Evolutionary conservation across 257 asterid species (phyloP).

Genomic region (Plantago major): DNA sequence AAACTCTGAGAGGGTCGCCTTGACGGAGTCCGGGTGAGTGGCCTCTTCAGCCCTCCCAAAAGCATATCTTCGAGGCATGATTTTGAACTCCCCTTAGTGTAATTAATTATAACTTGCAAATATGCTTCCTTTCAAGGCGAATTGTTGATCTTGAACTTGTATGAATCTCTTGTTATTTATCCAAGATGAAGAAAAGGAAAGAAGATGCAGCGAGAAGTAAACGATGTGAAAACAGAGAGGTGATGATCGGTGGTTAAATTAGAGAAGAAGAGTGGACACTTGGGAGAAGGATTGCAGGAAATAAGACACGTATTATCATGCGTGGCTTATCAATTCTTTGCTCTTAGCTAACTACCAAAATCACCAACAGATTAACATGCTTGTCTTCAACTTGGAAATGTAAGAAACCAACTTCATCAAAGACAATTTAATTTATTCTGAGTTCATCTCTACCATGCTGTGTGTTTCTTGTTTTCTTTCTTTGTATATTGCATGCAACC

Average conservation of each 20-base stretch:
- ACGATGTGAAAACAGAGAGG: background rate
- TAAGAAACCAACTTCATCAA: background rate
- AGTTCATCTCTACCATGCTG: background rate
- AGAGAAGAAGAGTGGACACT: constrained; percentile 53
- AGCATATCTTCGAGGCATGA: constrained; percentile 69
- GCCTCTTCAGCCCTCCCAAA: constrained; percentile 88
- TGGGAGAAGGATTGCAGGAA: constrained; percentile 64
- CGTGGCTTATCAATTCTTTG: constrained; percentile 24
- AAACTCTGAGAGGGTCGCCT: constrained; percentile 82
- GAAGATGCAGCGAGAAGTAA: background rate
- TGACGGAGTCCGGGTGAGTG: constrained; percentile 82
- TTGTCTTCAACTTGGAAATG: background rate
- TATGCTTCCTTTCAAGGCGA: too few species aligned
- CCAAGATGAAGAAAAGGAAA: background rate
- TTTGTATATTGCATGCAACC: background rate
- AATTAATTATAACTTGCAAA: too few species aligned
- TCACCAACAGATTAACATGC: background rate
- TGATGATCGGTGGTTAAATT: constrained; percentile 11
- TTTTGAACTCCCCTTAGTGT: background rate
- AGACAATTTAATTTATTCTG: background rate
- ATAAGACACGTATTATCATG: constrained; percentile 61
- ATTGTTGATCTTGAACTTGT: background rate
- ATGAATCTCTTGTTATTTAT: background rate
- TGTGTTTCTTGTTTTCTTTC: background rate
- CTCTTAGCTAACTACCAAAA: background rate